phyloP scores from a whole-genome alignment of 352 stramenopile genomes.

The Globisporangium barbulae region DNA sequence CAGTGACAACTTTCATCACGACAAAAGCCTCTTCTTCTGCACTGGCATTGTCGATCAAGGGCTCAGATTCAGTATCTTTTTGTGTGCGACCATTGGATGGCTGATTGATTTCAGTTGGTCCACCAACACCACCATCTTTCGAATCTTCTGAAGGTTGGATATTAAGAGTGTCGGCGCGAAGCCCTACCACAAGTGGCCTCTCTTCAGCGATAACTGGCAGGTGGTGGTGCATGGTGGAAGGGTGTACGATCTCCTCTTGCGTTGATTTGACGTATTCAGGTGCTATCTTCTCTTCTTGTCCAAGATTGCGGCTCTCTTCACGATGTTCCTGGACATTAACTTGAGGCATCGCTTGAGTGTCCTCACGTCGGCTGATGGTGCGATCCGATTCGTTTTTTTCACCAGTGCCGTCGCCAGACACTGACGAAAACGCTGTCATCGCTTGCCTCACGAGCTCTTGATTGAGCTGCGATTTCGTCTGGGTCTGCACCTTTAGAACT shows the following conservation, averaged over 20 bases:
- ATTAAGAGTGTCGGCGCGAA: background rate
- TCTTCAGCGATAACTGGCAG: constrained; percentile 26
- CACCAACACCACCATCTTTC: background rate
- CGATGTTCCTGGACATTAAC: background rate
- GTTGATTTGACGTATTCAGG: background rate
- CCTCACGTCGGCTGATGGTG: background rate
- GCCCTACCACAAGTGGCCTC: background rate
- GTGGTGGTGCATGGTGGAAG: background rate
- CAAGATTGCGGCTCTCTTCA: background rate
- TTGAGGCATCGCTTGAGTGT: background rate
- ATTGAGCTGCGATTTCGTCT: constrained; percentile 34
- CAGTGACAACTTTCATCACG: constrained; percentile 8
- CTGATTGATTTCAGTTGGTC: constrained; percentile 10
- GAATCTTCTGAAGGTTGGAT: constrained; percentile 3
- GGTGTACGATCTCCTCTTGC: background rate
- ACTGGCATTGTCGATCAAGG: background rate
- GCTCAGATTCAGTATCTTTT: background rate
- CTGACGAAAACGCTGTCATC: constrained; percentile 27
- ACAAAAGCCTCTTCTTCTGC: background rate
- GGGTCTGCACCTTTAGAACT: constrained; percentile 27
- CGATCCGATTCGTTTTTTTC: background rate
- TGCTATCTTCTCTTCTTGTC: background rate
- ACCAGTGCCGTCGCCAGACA: background rate
- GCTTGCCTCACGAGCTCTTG: constrained; percentile 53
- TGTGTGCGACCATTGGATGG: background rate